Conservation (phyloP, 1,139 yeast species). For the Geotrichum europaeum region DNA sequence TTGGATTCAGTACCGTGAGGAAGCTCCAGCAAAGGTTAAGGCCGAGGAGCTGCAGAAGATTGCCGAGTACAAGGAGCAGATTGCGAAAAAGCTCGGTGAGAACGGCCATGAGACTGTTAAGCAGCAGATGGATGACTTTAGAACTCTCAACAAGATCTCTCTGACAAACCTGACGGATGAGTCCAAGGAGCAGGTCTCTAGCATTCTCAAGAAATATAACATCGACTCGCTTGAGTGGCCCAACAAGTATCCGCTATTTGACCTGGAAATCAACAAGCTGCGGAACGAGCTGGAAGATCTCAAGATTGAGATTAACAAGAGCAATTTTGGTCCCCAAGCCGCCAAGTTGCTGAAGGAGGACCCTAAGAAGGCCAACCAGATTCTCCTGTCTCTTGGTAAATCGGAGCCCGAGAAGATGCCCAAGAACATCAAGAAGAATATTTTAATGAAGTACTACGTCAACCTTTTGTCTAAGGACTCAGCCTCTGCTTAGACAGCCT, state of each 20-base stretch:
- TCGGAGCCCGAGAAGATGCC: conserved; percentile 26
- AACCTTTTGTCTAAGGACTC: conserved; percentile 13
- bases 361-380: conserved; percentile 32
- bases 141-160: conserved; percentile 19
- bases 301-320: conserved; percentile 25
- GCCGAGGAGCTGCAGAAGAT: conserved; percentile 55
- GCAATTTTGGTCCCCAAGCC: conserved; percentile 26
- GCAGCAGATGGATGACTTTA: conserved; percentile 25
- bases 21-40: conserved; percentile 62
- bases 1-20: conserved; percentile 70
- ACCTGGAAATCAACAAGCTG: conserved; percentile 28
- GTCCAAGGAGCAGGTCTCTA: conserved; percentile 10
- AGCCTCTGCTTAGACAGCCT: not conserved
- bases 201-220: conserved; percentile 43
- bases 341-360: conserved; percentile 27
- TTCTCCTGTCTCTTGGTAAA: conserved; percentile 30
- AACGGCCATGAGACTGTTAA: conserved; percentile 25
- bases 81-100: conserved; percentile 28
- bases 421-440: conserved; percentile 32
- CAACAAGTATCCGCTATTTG: conserved; percentile 25
- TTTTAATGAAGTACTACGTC: conserved; percentile 32
- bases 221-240: conserved; percentile 56
- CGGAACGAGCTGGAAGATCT: conserved; percentile 28
- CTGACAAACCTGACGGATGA: conserved; percentile 11
- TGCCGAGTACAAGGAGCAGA: conserved; percentile 38